Evolutionary conservation across 2,329 filamentous ascomycete species (phyloP).

Genomic region (Verticillium tricorpus): DNA sequence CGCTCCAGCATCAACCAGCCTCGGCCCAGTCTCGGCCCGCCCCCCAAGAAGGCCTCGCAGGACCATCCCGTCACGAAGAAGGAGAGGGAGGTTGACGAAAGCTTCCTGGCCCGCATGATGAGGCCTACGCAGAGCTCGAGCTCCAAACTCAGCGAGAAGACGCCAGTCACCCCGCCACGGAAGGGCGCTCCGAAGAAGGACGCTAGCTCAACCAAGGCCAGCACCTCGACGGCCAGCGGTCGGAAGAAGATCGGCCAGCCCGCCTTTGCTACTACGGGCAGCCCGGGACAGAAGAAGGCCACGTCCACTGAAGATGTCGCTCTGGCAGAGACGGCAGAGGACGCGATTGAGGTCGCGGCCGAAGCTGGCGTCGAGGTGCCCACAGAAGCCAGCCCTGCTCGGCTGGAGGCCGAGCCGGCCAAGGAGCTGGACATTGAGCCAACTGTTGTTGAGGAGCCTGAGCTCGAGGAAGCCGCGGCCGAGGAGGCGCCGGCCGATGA

Average conservation of each 20-base stretch:
- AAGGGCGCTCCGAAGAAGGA: constrained; percentile 23
- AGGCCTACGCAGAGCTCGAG: constrained; percentile 67
- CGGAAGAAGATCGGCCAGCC: not conserved
- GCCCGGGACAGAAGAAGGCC: constrained; percentile 5
- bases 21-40: constrained; percentile 52
- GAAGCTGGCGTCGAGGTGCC: constrained; percentile 1
- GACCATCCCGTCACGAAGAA: constrained; percentile 42
- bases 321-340: constrained; percentile 2
- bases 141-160: constrained; percentile 63
- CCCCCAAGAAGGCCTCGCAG: constrained; percentile 52
- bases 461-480: not conserved
- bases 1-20: constrained; percentile 38
- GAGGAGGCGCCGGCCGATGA: not conserved
- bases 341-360: constrained; percentile 8
- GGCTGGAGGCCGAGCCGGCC: not conserved
- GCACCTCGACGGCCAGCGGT: constrained; percentile 14
- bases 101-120: constrained; percentile 80
- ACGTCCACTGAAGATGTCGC: not conserved
- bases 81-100: constrained; percentile 57
- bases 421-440: not conserved
- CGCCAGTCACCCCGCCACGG: constrained; percentile 42
- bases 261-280: constrained; percentile 5
- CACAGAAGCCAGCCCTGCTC: not conserved
- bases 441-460: not conserved
- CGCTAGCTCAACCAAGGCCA: constrained; percentile 11